These are phyloP conservation scores for Cutaneotrichosporon sp. DNA, from an alignment of 1,284 basidiomycete species.

Conservation along the genomic window DNA sequence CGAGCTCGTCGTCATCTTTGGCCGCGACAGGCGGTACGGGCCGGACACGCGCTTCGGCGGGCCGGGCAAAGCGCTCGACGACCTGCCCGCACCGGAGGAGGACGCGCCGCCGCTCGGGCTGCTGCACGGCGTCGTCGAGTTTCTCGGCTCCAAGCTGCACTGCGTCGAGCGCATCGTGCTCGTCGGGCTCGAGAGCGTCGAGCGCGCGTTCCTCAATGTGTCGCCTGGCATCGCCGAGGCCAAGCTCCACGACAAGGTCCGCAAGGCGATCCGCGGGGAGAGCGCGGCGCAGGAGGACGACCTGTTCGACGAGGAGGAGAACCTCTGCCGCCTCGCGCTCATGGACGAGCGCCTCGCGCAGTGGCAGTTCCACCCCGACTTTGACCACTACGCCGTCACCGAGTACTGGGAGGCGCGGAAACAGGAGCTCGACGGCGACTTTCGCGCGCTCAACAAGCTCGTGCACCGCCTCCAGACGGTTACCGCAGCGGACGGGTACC, in stretches of 20 bases:
- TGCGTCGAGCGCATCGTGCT: slow-evolving; percentile 8
- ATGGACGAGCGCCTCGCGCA: slow-evolving; percentile 11
- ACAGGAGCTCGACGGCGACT: slow-evolving; percentile 8
- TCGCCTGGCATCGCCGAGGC: slow-evolving; percentile 1
- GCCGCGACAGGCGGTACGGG: neutral
- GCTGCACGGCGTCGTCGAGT: slow-evolving; percentile 9
- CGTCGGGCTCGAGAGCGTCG: slow-evolving; percentile 3
- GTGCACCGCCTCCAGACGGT: slow-evolving; percentile 3
- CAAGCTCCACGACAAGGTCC: slow-evolving; percentile 9
- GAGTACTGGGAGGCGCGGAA: slow-evolving; percentile 11
- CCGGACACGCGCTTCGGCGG: slow-evolving; percentile 6
- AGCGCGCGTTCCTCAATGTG: slow-evolving; percentile 5
- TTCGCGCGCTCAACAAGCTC: slow-evolving; percentile 10
- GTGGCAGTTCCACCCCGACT: slow-evolving; percentile 11
- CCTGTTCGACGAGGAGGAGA: slow-evolving; percentile 10
- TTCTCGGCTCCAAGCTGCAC: slow-evolving; percentile 9
- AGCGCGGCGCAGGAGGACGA: slow-evolving; percentile 6
- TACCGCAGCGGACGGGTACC: neutral
- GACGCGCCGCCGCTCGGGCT: slow-evolving; percentile 5
- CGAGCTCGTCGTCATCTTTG: slow-evolving; percentile 7
- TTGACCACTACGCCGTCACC: slow-evolving; percentile 7
- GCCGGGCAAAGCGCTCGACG: slow-evolving; percentile 3
- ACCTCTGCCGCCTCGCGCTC: slow-evolving; percentile 9
- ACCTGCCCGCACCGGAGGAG: neutral
- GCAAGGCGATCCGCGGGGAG: slow-evolving; percentile 9